These are phyloP conservation scores for Leishmania tarentolae DNA, from an alignment of 208 protist genomes.

Conservation along the genomic window DNA sequence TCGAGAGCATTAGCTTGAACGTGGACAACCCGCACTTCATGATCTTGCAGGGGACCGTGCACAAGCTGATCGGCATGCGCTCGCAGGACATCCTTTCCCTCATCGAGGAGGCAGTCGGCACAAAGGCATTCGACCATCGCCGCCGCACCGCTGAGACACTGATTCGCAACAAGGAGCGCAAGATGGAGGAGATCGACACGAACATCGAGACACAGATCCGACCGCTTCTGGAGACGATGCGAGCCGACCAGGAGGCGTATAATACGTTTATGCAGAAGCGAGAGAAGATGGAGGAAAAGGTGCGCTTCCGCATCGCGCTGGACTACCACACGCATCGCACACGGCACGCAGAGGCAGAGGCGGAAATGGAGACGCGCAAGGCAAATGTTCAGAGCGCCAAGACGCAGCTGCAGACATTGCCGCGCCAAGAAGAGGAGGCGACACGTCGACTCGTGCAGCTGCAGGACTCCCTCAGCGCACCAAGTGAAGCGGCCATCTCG, in stretches of 20 bases:
- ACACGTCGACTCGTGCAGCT: slow-evolving; percentile 62
- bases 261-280: slow-evolving; percentile 62
- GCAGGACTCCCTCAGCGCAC: slow-evolving; percentile 51
- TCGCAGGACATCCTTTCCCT: slow-evolving; percentile 98
- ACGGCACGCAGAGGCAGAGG: slow-evolving; percentile 31
- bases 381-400: slow-evolving; percentile 39
- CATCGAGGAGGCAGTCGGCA: slow-evolving; percentile 99
- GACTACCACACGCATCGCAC: slow-evolving; percentile 62
- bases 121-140: slow-evolving; percentile 99
- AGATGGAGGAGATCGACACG: slow-evolving; percentile 97
- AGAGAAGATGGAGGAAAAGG: slow-evolving; percentile 77
- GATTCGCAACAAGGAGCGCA: slow-evolving; percentile 99
- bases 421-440: slow-evolving; percentile 52
- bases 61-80: slow-evolving; percentile 99
- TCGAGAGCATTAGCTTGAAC: slow-evolving; percentile 99
- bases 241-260: slow-evolving; percentile 89
- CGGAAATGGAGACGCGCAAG: slow-evolving; percentile 8
- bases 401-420: slow-evolving; percentile 52
- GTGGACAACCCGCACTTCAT: slow-evolving; percentile 99
- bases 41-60: slow-evolving; percentile 99
- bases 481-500: slow-evolving; percentile 53
- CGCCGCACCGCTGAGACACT: slow-evolving; percentile 96
- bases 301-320: slow-evolving; percentile 70
- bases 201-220: slow-evolving; percentile 90
- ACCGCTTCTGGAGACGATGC: slow-evolving; percentile 87